Evolutionary conservation across 495 filamentous ascomycete species (phyloP).

Genomic region (Lasiosphaeria ovina): DNA sequence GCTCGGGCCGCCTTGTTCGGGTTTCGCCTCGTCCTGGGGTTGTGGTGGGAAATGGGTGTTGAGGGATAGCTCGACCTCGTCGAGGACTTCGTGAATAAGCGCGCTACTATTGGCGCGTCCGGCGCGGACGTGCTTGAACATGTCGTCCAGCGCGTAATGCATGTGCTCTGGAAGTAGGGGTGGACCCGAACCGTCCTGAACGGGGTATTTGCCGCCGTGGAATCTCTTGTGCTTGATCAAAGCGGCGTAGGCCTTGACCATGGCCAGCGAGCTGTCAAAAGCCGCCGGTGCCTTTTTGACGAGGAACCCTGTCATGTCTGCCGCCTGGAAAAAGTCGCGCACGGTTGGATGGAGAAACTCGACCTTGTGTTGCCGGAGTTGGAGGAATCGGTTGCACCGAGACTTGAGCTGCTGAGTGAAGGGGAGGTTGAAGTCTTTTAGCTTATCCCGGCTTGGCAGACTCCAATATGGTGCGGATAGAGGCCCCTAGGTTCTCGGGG

Average conservation of each 20-base stretch:
- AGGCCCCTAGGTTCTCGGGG: conserved; percentile 29
- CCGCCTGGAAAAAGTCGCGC: conserved; percentile 16
- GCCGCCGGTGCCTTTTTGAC: neutral
- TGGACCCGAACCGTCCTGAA: no score
- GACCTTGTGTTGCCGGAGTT: conserved; percentile 7
- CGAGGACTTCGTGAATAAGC: neutral
- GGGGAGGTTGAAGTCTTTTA: neutral
- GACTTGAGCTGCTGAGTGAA: conserved; percentile 14
- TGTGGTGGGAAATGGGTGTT: neutral
- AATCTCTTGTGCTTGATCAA: conserved; percentile 5
- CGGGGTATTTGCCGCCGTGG: neutral
- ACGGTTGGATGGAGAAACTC: conserved; percentile 25
- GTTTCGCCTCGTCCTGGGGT: neutral
- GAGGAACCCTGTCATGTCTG: conserved; percentile 10
- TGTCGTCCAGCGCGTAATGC: neutral
- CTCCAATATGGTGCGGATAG: conserved; percentile 27
- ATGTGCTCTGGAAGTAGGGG: neutral
- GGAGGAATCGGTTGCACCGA: conserved; percentile 18
- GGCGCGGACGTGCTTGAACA: neutral
- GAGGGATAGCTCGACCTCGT: neutral
- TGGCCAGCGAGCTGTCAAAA: conserved; percentile 1
- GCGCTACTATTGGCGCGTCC: neutral
- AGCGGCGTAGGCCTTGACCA: neutral
- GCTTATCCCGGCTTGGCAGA: conserved; percentile 8
- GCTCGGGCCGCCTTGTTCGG: neutral